phyloP scores from a whole-genome alignment of 352 stramenopile genomes.

The Phytophthora cajani region DNA sequence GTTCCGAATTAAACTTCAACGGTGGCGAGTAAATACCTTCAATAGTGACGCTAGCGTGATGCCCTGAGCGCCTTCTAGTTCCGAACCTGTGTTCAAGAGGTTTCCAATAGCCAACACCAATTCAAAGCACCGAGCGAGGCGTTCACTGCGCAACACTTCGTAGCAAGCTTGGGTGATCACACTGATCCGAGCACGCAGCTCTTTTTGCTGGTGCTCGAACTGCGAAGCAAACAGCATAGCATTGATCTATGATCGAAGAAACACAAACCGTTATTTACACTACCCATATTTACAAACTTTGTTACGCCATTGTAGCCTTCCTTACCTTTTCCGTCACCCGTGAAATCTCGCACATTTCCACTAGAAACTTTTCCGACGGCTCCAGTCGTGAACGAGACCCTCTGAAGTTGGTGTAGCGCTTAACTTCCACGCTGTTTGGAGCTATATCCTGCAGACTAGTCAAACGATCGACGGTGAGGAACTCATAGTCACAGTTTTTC shows the following conservation, averaged over 20 bases:
- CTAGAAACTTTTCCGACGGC: slow-evolving; percentile 65
- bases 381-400: slow-evolving; percentile 60
- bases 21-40: slow-evolving; percentile 47
- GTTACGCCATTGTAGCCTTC: not conserved
- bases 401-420: slow-evolving; percentile 76
- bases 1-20: not conserved
- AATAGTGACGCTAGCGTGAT: slow-evolving; percentile 78
- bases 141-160: slow-evolving; percentile 73
- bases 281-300: not conserved
- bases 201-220: slow-evolving; percentile 64
- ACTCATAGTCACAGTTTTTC: slow-evolving; percentile 60
- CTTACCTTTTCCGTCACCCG: slow-evolving; percentile 77
- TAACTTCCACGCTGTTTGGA: slow-evolving; percentile 65
- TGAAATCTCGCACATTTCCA: slow-evolving; percentile 75
- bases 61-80: slow-evolving; percentile 70
- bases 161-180: slow-evolving; percentile 67
- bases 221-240: slow-evolving; percentile 73
- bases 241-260: slow-evolving; percentile 51
- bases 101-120: slow-evolving; percentile 81
- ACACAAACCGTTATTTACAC: slow-evolving; percentile 1
- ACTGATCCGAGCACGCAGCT: slow-evolving; percentile 52
- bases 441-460: slow-evolving; percentile 73
- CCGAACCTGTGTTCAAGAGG: slow-evolving; percentile 72
- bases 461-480: slow-evolving; percentile 68
- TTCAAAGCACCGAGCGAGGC: slow-evolving; percentile 78